Base-by-base conservation (phyloP, 495 filamentous ascomycete species). In the Schizothecium vesticola region DNA sequence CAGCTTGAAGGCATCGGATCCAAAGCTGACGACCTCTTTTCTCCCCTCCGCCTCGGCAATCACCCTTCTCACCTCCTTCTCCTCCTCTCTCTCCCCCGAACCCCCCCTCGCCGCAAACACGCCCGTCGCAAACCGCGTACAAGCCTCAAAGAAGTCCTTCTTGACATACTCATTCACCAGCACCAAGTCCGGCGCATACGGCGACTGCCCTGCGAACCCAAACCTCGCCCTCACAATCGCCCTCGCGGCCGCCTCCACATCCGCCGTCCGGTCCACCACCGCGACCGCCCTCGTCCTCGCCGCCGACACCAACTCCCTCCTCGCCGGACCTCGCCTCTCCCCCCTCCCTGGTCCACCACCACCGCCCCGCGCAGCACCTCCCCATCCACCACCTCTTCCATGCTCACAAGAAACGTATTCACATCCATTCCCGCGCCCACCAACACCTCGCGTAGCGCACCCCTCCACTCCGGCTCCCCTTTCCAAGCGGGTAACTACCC, bases 141-240 rank as follows among this genome's bases (percentile, higher is more conserved):
- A 77, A 1, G 81, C 79, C 60, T 83, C 77, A 0, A 84, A 67
- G 61, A 87, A 86, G 0, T 75, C 73, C 63, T 83, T 79, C 78
- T 84, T 84, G 6, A 76, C 78, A 67, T 82, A 87, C 70, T 87
- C 85, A 63, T 88, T 83, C 24, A 88, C 85, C 0, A 87, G 69
- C 1, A 87, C 84, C 3, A 84, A 22, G 71, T 86, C 85, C 1
- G 85, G 85, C 4, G 83, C 79, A 74, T 86, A 87, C 0, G 83
- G 76, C 0, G 83, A 85, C 2, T 73, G 75, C 2, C 85, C 86
- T 6, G 79, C 78, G 16, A 86, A 82, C 19, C 76, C 77, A 65
- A 86, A 85, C 12, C 85, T 75, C 23, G 86, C 83, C 3, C 75
- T 73, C 0, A 82, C 80, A 13, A 88, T 72, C 4, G 77, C 74